Conservation (phyloP, 257 asterid genomes). For the Solanum bulbocastanum region DNA sequence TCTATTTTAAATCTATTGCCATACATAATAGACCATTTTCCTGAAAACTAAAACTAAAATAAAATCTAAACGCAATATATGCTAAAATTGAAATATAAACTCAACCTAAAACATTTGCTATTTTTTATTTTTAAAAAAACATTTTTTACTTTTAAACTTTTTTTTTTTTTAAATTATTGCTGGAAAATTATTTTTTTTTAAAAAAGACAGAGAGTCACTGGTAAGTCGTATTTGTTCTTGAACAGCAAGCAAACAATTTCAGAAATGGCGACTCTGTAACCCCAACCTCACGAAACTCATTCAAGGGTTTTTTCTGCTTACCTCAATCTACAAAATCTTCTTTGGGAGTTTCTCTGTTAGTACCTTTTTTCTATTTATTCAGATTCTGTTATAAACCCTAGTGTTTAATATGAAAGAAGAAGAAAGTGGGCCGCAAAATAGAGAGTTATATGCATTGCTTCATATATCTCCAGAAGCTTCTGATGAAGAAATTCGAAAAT, state of each 20-base stretch:
- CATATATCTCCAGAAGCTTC: constrained; percentile 91
- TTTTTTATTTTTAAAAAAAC: too few species aligned
- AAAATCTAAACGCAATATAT: too few species aligned
- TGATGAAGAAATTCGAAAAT: constrained; percentile 84
- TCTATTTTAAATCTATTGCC: too few species aligned
- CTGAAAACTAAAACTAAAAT: too few species aligned
- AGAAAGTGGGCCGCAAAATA: constrained; percentile 21
- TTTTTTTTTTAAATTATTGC: neutral
- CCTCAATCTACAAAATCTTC: neutral
- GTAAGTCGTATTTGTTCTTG: neutral
- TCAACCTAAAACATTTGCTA: neutral
- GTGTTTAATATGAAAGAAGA: constrained; percentile 9
- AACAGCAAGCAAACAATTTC: neutral
- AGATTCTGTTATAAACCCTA: neutral
- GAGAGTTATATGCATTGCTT: constrained; percentile 75
- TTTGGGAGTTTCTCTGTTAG: too few species aligned
- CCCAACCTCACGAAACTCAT: neutral
- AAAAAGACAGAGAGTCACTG: neutral
- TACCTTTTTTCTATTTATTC: neutral
- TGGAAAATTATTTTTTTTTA: neutral
- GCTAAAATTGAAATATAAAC: neutral
- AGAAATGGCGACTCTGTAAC: neutral
- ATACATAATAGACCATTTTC: too few species aligned
- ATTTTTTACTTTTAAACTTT: too few species aligned
- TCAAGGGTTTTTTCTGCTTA: neutral